These are phyloP conservation scores for Candida gigantensis DNA, from an alignment of 1,139 yeast genomes.

Conservation along the genomic window DNA sequence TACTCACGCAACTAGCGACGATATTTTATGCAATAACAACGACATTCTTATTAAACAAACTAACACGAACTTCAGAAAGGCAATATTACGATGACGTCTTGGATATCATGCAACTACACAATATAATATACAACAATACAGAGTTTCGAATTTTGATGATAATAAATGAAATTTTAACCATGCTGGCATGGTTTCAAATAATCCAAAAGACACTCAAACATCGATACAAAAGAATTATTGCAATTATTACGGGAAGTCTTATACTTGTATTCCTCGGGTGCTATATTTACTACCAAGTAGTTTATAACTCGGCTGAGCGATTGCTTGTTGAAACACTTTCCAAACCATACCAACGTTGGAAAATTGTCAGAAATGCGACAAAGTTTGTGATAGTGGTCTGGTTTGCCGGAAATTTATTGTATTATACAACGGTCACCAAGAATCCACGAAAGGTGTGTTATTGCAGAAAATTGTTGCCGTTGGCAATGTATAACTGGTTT, in stretches of 20 bases:
- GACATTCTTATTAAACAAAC: slow-evolving; percentile 40
- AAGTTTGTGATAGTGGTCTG: slow-evolving; percentile 28
- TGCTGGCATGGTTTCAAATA: slow-evolving; percentile 44
- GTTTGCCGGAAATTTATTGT: slow-evolving; percentile 27
- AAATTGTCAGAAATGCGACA: slow-evolving; percentile 23
- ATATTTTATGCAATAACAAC: slow-evolving; percentile 44
- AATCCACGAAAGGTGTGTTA: slow-evolving; percentile 37
- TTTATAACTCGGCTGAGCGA: slow-evolving; percentile 12
- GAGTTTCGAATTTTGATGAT: slow-evolving; percentile 32
- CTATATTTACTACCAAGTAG: slow-evolving; percentile 18
- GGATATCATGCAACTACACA: slow-evolving; percentile 37
- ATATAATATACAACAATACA: slow-evolving; percentile 27
- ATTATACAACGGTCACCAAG: slow-evolving; percentile 31
- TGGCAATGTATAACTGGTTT: slow-evolving; percentile 42
- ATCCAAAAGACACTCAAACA: slow-evolving; percentile 25
- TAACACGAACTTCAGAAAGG: slow-evolving; percentile 32
- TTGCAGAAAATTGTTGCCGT: slow-evolving; percentile 38
- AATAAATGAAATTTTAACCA: slow-evolving; percentile 35
- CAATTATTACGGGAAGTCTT: slow-evolving; percentile 21
- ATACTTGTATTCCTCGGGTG: slow-evolving; percentile 22
- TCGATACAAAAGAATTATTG: slow-evolving; percentile 22
- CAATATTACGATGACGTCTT: slow-evolving; percentile 42
- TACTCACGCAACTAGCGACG: slow-evolving; percentile 47
- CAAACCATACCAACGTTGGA: slow-evolving; percentile 19
- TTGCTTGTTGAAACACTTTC: slow-evolving; percentile 5